Conservation (phyloP, 805 yeast species). For the Metschnikowia similis region DNA sequence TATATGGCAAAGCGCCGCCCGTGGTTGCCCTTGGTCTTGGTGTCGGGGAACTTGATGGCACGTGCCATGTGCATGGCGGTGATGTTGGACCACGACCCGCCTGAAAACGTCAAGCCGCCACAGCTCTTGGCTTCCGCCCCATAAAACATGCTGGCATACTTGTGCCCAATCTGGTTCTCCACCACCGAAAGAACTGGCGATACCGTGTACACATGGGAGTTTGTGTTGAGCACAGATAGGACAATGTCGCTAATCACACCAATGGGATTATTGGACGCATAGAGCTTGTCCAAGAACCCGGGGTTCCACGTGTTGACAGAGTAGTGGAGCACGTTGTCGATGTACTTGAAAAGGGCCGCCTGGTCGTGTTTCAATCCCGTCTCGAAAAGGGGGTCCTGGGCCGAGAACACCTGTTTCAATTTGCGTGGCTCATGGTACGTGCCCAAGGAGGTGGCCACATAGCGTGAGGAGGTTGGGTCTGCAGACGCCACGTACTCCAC, state of each 20-base stretch:
- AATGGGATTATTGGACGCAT: conserved; percentile 82
- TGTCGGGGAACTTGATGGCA: conserved; percentile 60
- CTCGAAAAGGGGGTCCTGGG: conserved; percentile 29
- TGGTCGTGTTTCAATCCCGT: conserved; percentile 35
- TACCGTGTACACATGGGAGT: conserved; percentile 81
- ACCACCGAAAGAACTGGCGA: conserved; percentile 75
- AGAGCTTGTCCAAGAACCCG: conserved; percentile 78
- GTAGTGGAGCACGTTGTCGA: conserved; percentile 55
- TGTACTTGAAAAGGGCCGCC: conserved; percentile 39
- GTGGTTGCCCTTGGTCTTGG: conserved; percentile 57
- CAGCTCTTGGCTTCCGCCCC: conserved; percentile 40
- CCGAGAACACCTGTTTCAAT: conserved; percentile 32
- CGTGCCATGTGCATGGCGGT: conserved; percentile 79
- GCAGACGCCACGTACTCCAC: conserved; percentile 49
- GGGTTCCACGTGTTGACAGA: conserved; percentile 86
- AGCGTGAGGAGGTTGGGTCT: conserved; percentile 30
- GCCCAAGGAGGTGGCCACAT: conserved; percentile 47
- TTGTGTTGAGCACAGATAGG: conserved; percentile 69
- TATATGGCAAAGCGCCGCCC: conserved; percentile 59
- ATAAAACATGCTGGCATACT: conserved; percentile 66
- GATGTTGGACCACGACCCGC: conserved; percentile 84
- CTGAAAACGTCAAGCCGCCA: conserved; percentile 83
- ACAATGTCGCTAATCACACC: conserved; percentile 73
- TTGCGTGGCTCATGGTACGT: conserved; percentile 47
- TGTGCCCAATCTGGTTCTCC: conserved; percentile 62